Conservation (phyloP, 495 filamentous ascomycete genomes). For the Penicillium manginii region DNA sequence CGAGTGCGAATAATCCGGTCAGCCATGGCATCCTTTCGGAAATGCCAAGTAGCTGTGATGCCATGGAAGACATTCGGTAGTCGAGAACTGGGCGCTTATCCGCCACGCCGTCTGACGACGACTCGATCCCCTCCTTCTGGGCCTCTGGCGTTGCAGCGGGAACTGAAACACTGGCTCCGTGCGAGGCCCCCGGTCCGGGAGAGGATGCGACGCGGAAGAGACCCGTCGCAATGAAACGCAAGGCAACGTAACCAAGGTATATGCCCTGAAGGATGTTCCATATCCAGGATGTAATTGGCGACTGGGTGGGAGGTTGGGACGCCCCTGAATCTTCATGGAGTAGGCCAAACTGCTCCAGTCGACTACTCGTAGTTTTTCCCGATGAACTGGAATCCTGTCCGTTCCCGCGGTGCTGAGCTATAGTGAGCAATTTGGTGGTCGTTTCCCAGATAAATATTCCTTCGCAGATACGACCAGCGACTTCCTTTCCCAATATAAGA, state of each 20-base stretch:
- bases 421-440: constrained; percentile 64
- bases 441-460: constrained; percentile 85
- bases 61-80: constrained; percentile 73
- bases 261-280: constrained; percentile 72
- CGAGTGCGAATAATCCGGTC: constrained; percentile 66
- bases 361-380: constrained; percentile 31
- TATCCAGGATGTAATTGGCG: constrained; percentile 51
- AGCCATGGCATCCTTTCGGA: constrained; percentile 86
- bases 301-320: constrained; percentile 28
- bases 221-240: constrained; percentile 63
- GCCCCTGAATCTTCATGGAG: constrained; percentile 35
- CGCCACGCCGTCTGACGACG: constrained; percentile 51
- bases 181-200: constrained; percentile 25
- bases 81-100: constrained; percentile 69
- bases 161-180: constrained; percentile 29
- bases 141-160: constrained; percentile 29
- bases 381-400: constrained; percentile 27
- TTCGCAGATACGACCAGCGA: constrained; percentile 79
- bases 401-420: constrained; percentile 31
- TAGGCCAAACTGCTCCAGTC: constrained; percentile 52
- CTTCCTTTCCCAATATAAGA: constrained; percentile 76
- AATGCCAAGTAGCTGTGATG: constrained; percentile 69
- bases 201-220: constrained; percentile 50
- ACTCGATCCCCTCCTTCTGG: constrained; percentile 20
- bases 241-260: constrained; percentile 65